phyloP scores from a whole-genome alignment of 306 rosid species.

The Pyrus betulifolia region DNA sequence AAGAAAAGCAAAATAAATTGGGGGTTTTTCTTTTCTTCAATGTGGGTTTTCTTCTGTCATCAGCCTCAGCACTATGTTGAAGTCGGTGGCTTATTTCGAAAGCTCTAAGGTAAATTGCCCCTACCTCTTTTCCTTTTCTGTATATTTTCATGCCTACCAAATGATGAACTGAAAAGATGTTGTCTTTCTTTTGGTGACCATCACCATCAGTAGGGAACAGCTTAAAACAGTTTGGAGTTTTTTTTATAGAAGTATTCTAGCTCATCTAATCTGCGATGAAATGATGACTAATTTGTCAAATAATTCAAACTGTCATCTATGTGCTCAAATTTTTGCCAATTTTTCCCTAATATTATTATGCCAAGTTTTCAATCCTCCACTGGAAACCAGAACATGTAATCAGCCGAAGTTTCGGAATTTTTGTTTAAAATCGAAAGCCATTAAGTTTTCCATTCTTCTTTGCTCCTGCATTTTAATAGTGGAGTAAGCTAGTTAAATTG shows the following conservation, averaged over 20 bases:
- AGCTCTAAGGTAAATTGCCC: conserved; percentile 49
- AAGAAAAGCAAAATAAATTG: conserved; percentile 6
- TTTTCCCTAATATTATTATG: background rate
- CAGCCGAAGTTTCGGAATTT: background rate
- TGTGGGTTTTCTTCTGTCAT: conserved; percentile 33
- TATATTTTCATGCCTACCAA: background rate
- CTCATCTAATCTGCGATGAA: background rate
- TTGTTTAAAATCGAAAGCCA: background rate
- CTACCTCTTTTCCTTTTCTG: background rate
- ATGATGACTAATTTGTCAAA: background rate
- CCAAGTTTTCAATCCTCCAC: background rate
- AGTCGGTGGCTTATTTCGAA: conserved; percentile 48
- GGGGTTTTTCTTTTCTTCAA: conserved; percentile 29
- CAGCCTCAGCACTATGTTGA: conserved; percentile 54
- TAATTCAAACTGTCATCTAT: background rate
- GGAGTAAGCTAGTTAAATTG: background rate
- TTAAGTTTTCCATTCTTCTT: background rate
- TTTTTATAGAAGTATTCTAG: no score
- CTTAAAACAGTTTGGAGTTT: background rate
- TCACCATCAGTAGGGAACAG: background rate
- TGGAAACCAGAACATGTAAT: background rate
- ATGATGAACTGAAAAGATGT: background rate
- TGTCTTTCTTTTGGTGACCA: background rate
- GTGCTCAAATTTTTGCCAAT: background rate
- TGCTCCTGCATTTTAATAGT: background rate